Base-by-base conservation (phyloP, 495 filamentous ascomycete species). In the Tuber microsphaerosporum region DNA sequence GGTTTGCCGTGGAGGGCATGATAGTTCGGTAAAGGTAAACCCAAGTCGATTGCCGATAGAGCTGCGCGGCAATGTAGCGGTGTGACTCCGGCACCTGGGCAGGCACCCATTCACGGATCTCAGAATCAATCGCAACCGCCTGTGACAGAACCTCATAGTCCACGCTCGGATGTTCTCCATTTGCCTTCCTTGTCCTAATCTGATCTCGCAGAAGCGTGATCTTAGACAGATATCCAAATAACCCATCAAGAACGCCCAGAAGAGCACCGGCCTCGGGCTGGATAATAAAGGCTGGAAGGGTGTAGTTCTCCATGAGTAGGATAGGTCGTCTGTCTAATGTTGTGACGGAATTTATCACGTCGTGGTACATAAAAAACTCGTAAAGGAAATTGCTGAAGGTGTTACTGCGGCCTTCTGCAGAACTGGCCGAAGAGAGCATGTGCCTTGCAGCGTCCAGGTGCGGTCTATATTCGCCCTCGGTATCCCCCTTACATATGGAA, bases 321-420 rank as follows among this genome's bases (percentile, higher is more conserved):
- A 87, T 85, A 3, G 85, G 87, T 26, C 86, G 85, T 76, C 86
- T 86, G 80, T 90, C 89, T 31, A 91, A 85, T 48, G 89, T 89
- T 42, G 94, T 93, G 72, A 97, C 86, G 56, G 94, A 90, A 81
- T 92, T 92, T 42, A 91, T 91, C 74, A 92, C 90, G 78, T 94
- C 92, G 84, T 96, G 92, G 80, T 96, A 97, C 83, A 93, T 91
- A 85, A 97, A 96, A 86, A 97, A 96, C 83, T 97, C 94, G 83
- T 92, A 88, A 78, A 97, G 91, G 82, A 97, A 97, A 76, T 90
- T 89, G 26, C 89, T 85, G 81, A 94, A 93, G 43, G 90, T 87
- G 45, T 75, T 78, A 72, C 81, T 71, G 19, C 76, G 74, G 83
- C 88, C 77, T 78, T 89, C 85, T 81, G 88, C 86, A 84, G 90